These are phyloP conservation scores for Ogataea naganishii DNA, from an alignment of 805 yeast species.

Conservation along the genomic window DNA sequence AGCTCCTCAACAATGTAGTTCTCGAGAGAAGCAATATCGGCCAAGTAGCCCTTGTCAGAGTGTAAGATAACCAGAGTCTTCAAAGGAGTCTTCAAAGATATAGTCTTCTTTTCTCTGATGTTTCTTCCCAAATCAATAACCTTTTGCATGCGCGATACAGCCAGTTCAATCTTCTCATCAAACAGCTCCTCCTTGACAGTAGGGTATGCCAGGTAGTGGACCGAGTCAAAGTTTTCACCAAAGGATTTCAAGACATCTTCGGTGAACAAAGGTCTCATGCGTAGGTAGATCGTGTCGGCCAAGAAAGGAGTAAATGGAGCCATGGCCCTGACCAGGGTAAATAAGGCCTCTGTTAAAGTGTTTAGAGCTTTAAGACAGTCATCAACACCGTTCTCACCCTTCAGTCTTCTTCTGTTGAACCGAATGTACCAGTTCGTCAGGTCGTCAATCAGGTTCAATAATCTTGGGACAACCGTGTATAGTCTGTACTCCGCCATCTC, in stretches of 20 bases:
- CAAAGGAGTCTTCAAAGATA: slow-evolving; percentile 92
- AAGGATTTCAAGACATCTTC: slow-evolving; percentile 43
- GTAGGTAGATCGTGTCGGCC: slow-evolving; percentile 81
- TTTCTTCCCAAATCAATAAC: slow-evolving; percentile 95
- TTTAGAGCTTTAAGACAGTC: slow-evolving; percentile 86
- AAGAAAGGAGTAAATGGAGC: slow-evolving; percentile 98
- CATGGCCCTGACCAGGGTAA: slow-evolving; percentile 88
- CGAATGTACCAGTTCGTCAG: slow-evolving; percentile 99
- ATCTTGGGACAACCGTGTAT: slow-evolving; percentile 92
- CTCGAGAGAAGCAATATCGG: slow-evolving; percentile 71
- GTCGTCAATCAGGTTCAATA: slow-evolving; percentile 82
- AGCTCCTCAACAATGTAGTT: slow-evolving; percentile 82
- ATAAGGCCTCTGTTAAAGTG: slow-evolving; percentile 83
- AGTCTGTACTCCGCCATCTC: slow-evolving; percentile 90
- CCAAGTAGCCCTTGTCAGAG: slow-evolving; percentile 63
- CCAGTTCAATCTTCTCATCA: slow-evolving; percentile 75
- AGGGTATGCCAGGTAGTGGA: slow-evolving; percentile 93
- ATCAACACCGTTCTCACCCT: slow-evolving; percentile 83
- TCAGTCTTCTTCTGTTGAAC: slow-evolving; percentile 94
- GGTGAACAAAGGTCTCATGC: slow-evolving; percentile 55
- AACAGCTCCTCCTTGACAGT: slow-evolving; percentile 68
- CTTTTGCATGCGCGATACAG: slow-evolving; percentile 93
- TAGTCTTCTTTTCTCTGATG: slow-evolving; percentile 91
- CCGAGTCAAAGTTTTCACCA: slow-evolving; percentile 64
- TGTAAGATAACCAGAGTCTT: slow-evolving; percentile 81